Evolutionary conservation across 2,329 filamentous ascomycete species (phyloP).

Genomic region (Simplicillium sp.): DNA sequence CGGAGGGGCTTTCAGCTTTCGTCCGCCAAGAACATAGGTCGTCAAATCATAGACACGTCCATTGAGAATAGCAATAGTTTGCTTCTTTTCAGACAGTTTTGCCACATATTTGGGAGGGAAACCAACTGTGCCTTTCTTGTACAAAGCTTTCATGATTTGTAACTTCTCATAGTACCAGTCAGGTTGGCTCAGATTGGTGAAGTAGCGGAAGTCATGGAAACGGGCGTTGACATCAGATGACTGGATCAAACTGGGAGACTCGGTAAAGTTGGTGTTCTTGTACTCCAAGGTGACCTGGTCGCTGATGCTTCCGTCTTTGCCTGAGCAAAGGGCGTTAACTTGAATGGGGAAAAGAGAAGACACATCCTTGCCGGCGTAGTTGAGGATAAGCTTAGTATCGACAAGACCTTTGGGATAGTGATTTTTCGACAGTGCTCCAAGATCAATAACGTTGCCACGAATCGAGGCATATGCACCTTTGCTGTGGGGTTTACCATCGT

Average conservation of each 20-base stretch:
- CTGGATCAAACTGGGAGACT: constrained; percentile 55
- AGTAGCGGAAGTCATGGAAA: constrained; percentile 91
- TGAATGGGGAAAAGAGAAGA: constrained; percentile 87
- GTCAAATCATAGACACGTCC: constrained; percentile 82
- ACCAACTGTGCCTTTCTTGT: constrained; percentile 79
- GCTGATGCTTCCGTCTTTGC: constrained; percentile 55
- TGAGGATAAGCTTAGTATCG: constrained; percentile 50
- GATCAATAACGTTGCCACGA: constrained; percentile 81
- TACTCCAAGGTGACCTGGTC: constrained; percentile 78
- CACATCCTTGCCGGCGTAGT: constrained; percentile 83
- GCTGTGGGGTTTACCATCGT: constrained; percentile 60
- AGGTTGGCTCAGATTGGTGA: constrained; percentile 68
- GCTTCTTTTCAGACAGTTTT: constrained; percentile 55
- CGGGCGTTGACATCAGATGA: constrained; percentile 60
- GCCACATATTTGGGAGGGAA: constrained; percentile 71
- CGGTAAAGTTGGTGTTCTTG: constrained; percentile 64
- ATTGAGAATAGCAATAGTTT: constrained; percentile 70
- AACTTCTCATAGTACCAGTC: constrained; percentile 94
- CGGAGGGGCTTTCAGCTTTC: constrained; percentile 46
- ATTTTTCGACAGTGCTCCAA: constrained; percentile 59
- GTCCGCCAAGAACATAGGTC: constrained; percentile 68
- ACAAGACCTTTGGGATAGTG: constrained; percentile 60
- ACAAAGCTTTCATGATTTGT: constrained; percentile 64
- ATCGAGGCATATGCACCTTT: constrained; percentile 64
- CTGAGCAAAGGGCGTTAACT: constrained; percentile 83